Percentiles rank a stretch among this genome's conserved stretches.
phyloP scores from a whole-genome alignment of 108 stramenopile species.

The Cyclotella atomus region DNA sequence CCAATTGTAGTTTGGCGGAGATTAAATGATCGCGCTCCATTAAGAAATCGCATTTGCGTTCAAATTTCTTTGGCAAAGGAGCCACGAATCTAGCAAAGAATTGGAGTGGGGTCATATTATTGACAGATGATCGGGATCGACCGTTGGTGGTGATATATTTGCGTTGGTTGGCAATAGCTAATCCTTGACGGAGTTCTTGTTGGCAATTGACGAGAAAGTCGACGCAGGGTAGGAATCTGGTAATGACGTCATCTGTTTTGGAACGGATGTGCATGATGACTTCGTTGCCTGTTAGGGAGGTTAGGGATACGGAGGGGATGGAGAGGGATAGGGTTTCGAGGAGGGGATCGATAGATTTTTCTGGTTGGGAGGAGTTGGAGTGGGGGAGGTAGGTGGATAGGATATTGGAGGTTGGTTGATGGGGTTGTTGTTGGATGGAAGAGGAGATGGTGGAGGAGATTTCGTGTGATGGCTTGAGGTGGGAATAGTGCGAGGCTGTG shows the following conservation, averaged over 20 bases:
- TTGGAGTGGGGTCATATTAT: constrained; percentile 67
- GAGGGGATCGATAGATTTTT: constrained; percentile 46
- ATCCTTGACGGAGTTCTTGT: constrained; percentile 82
- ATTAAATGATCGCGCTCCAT: constrained; percentile 60
- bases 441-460: too few relatives aligned
- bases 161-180: constrained; percentile 56
- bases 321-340: constrained; percentile 41
- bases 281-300: constrained; percentile 66
- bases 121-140: neutral
- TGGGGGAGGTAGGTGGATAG: constrained; percentile 2
- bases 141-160: neutral
- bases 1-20: constrained; percentile 55
- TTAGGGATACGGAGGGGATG: constrained; percentile 63
- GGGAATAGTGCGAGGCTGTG: neutral
- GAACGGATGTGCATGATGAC: constrained; percentile 56
- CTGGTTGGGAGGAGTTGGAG: constrained; percentile 39
- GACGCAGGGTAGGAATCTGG: constrained; percentile 80
- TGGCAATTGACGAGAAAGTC: constrained; percentile 90
- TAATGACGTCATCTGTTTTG: constrained; percentile 71
- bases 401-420: neutral
- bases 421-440: too few relatives aligned
- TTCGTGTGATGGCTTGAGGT: neutral
- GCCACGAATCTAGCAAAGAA: constrained; percentile 69
- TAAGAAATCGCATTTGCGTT: constrained; percentile 54
- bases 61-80: constrained; percentile 68